These are phyloP conservation scores for Ambrosia trifida DNA, from an alignment of 129 eudicot genomes.

Conservation along the genomic window DNA sequence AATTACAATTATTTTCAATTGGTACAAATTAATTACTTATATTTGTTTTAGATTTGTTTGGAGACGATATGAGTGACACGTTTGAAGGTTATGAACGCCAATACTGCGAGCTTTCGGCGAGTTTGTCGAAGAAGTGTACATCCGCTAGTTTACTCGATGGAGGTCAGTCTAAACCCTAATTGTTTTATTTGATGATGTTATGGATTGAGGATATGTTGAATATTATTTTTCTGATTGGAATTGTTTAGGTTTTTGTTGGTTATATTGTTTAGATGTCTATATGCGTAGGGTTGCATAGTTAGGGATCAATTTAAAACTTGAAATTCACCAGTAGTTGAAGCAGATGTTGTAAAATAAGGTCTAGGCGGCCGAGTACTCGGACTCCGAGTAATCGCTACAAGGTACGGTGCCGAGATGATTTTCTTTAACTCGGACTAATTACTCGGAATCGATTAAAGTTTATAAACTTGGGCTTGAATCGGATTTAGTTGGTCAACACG, in stretches of 20 bases:
- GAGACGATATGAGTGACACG: slow-evolving; percentile 50
- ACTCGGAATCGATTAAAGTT: no score
- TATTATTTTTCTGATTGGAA: background rate
- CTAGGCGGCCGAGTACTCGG: no score
- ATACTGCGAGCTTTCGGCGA: slow-evolving; percentile 70
- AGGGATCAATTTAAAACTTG: background rate
- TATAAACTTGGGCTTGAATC: no score
- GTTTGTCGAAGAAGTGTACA: slow-evolving; percentile 61
- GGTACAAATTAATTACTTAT: slow-evolving; percentile 4
- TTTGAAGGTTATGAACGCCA: slow-evolving; percentile 72
- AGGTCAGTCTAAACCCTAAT: slow-evolving; percentile 46
- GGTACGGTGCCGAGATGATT: no score
- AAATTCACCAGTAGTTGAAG: background rate
- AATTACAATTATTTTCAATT: slow-evolving; percentile 6
- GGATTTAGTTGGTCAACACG: no score
- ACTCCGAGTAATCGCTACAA: no score
- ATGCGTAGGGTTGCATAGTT: background rate
- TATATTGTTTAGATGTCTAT: no score
- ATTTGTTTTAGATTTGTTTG: slow-evolving; percentile 17
- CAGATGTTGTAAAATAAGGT: no score
- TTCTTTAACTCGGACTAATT: no score
- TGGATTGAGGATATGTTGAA: slow-evolving; percentile 3
- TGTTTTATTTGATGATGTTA: background rate
- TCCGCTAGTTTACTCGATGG: slow-evolving; percentile 52
- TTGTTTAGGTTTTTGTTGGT: background rate